Base-by-base conservation (phyloP, 176 grass and related monocot genomes). In the Chloris gayana region DNA sequence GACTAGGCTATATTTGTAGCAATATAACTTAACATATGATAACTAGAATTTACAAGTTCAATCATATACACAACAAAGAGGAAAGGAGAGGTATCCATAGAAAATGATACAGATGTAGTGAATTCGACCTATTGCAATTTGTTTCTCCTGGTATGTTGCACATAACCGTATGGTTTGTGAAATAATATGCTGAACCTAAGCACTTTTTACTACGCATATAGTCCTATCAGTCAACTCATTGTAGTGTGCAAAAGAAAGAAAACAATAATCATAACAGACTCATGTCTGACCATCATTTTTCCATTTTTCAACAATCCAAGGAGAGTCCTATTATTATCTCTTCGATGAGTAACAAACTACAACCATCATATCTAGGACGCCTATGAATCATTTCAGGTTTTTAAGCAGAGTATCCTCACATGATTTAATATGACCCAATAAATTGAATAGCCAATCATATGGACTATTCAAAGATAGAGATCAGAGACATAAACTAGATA, bases 71-170 rank as follows among this genome's bases (percentile, higher is more conserved):
- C n/a, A 78, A 27, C 45, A 37, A 69, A 25, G 1, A 56, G 58
- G 7, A 70, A 18, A 15, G 25, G 0, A 3, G 3, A 14, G 0
- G 26, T 8, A 44, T 67, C 26, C 15, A 66, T 69, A 17, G 14
- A 63, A 70, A 84, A 29, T 64, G n/a, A 77, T 50, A 54, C 59
- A 31, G 4, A 53, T 44, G 50, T 71, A 24, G 35, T 44, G 53
- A 24, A 78, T 72, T 22, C 15, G 32, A 5, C 49, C 57, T 69
- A 14, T 49, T 53, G 27, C 5, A 41, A 74, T 3, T 5, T 51
- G 69, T 61, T 60, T 70, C 31, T 68, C 60, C 49, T 6, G 32
- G 19, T 25, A 17, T 66, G 62, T 19, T 33, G 42, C 21, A 17
- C 17, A 50, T 38, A 74, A 29, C 11, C 72, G 30, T 49, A 66